Evolutionary conservation across 2,329 filamentous ascomycete species (phyloP).

Genomic region (Zarea fungicola): DNA sequence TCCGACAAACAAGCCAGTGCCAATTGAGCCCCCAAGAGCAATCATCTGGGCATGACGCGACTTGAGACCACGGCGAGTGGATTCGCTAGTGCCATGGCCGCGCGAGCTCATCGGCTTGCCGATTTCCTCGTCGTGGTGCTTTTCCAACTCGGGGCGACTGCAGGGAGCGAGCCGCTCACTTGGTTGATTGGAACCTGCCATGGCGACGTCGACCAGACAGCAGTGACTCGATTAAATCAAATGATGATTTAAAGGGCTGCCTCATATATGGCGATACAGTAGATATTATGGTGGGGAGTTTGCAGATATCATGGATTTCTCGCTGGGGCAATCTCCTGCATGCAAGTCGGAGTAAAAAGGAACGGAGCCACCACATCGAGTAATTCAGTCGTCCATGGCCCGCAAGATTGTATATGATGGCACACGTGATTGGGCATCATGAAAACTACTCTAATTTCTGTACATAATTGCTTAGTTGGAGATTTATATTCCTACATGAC

Average conservation of each 20-base stretch:
- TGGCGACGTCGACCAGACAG: no score
- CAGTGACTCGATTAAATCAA: no score
- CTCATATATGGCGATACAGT: neutral
- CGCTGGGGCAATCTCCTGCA: no score
- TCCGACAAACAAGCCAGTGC: constrained; percentile 38
- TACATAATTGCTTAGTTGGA: no score
- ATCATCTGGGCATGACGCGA: constrained; percentile 53
- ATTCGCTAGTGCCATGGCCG: constrained; percentile 1
- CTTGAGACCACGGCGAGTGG: constrained; percentile 13
- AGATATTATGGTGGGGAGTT: neutral
- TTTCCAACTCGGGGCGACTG: constrained; percentile 1
- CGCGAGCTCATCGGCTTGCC: constrained; percentile 2
- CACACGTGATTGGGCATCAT: neutral
- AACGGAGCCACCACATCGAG: constrained; percentile 8
- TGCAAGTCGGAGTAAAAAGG: neutral
- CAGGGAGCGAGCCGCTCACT: neutral
- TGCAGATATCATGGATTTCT: neutral
- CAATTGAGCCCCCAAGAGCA: constrained; percentile 13
- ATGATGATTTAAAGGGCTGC: no score
- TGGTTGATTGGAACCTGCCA: no score
- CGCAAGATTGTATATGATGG: neutral
- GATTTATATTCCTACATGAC: no score
- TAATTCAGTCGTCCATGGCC: neutral
- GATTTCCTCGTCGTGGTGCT: neutral
- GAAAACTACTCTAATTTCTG: neutral